Percentiles rank a stretch among this genome's conserved stretches.
Evolutionary conservation across 208 protist species (phyloP).

Genomic region (Leishmania mexicana): DNA sequence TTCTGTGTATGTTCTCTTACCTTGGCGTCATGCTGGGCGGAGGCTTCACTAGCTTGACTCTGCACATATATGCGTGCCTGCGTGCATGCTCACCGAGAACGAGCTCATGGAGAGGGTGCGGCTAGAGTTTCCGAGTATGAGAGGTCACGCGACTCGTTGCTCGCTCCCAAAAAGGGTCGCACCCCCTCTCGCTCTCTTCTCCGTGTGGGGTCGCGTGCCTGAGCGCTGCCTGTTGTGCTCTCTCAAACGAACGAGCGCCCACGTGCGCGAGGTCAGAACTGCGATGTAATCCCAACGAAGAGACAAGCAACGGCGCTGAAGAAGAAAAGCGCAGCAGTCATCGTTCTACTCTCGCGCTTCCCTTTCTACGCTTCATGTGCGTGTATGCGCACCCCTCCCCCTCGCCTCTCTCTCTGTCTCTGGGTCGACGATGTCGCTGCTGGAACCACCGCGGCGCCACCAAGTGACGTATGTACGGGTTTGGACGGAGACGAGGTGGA

Average conservation of each 20-base stretch:
- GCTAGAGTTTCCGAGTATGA: not conserved
- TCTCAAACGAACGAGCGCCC: not conserved
- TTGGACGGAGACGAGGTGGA: not conserved
- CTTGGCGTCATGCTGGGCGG: not conserved
- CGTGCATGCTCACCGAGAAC: not conserved
- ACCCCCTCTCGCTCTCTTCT: not conserved
- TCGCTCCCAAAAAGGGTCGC: not conserved
- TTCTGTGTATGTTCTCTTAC: not conserved
- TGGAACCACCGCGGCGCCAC: not conserved
- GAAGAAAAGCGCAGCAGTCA: not conserved
- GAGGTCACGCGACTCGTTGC: not conserved
- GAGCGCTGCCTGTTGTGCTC: not conserved
- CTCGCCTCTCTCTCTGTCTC: not conserved
- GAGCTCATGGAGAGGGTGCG: not conserved
- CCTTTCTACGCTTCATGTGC: not conserved
- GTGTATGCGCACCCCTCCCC: not conserved
- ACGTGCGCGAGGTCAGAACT: not conserved
- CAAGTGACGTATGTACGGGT: not conserved
- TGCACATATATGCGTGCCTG: not conserved
- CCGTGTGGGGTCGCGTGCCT: not conserved
- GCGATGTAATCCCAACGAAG: not conserved
- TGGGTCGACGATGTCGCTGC: not conserved
- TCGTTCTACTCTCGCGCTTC: not conserved
- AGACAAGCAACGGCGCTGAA: not conserved
- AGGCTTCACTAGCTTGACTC: not conserved